Base-by-base conservation (phyloP, 2,329 filamentous ascomycete species). In the Nemania bipapillata region DNA sequence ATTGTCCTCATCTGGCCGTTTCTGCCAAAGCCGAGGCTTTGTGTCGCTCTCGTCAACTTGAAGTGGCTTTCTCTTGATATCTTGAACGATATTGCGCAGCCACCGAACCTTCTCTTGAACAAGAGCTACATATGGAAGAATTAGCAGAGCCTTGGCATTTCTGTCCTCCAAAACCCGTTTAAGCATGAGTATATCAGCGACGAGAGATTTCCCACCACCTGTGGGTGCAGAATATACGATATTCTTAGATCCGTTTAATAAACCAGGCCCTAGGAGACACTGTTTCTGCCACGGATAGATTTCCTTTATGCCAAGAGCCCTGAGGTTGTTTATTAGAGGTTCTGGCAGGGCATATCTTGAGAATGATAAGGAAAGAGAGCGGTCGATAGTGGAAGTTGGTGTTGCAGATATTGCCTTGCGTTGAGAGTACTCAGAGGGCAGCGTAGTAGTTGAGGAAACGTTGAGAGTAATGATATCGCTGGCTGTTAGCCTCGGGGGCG, bases 261-360 rank as follows among this genome's bases (percentile, higher is more conserved):
- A 83, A 0, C 91, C 90, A 3, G 87, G 88, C 0, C 89, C 88
- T 61, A 91, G 82, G 7, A 94, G 83, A 74, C 92, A 94, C 65
- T 89, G 88, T 58, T 91, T 91, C 79, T 94, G 92, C 92, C 92
- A 94, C 1, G 90, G 90, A 74, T 94, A 94, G 67, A 94, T 94
- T 71, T 86, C 86, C 47, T 83, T 86, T 64, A 94, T 91, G n/a
- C 91, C 91, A 45, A 92, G 82, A 0, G 82, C 80, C 55, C 83
- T 84, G 74, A 94, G 86, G 74, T 93, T 94, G 20, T 83, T 79
- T 2, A 92, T 86, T 45, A 94, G 80, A 26, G 83, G 79, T 0
- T 79, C 72, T 2, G 90, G 89, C 15, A 94, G 82, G 8, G 82
- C 86, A 80, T 93, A 94, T 45, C 81, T 81, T 1, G 86, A 82